These are phyloP conservation scores for Astrephomene gubernaculifera DNA, from an alignment of 139 green algal genomes.

Conservation along the genomic window DNA sequence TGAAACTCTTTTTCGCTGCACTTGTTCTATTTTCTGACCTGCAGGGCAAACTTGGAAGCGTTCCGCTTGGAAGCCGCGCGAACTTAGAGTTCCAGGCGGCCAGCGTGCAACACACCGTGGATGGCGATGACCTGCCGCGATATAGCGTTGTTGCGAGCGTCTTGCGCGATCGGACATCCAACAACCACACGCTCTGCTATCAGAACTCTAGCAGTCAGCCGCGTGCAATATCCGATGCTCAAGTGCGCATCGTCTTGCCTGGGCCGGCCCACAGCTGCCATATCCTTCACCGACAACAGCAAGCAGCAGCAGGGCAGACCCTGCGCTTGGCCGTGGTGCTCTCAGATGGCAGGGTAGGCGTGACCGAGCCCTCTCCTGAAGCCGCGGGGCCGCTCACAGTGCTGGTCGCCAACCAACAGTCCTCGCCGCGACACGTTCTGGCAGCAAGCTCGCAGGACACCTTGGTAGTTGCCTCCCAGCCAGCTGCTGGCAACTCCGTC, in stretches of 20 bases:
- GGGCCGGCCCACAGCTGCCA: constrained; percentile 16
- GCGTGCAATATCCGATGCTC: not conserved
- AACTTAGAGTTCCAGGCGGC: constrained; percentile 11
- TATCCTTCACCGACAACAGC: not conserved
- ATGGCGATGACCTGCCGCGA: not conserved
- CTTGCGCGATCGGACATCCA: not conserved
- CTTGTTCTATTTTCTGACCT: not conserved
- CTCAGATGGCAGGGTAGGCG: not conserved
- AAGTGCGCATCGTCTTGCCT: not conserved
- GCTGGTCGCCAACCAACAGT: not conserved
- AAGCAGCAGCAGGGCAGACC: not conserved
- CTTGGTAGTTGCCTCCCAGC: not conserved
- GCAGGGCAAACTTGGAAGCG: constrained; percentile 24
- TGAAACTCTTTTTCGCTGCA: not conserved
- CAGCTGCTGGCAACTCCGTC: not conserved
- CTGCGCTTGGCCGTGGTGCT: constrained; percentile 4
- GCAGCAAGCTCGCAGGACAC: not conserved
- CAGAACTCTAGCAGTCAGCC: not conserved
- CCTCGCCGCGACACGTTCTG: not conserved
- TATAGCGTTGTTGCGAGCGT: not conserved
- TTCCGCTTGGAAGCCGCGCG: not conserved
- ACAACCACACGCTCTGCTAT: constrained; percentile 5
- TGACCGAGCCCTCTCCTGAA: not conserved
- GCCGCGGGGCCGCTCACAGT: not conserved
- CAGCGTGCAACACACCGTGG: not conserved